These are phyloP conservation scores for Nidularia sp. DNA, from an alignment of 768 basidiomycete species.

Conservation along the genomic window DNA sequence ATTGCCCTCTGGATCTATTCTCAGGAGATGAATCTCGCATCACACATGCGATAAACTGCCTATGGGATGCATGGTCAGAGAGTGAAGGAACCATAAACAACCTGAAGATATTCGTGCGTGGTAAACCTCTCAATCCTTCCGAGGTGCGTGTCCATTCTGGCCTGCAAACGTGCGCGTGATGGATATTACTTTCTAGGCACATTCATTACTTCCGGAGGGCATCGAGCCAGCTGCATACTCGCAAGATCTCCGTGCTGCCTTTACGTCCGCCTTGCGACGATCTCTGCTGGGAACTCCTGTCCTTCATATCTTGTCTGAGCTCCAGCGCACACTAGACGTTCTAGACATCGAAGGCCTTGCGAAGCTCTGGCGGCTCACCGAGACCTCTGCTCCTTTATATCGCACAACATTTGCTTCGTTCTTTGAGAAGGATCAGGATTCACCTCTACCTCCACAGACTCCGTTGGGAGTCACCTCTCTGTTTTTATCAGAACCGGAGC, in stretches of 20 bases:
- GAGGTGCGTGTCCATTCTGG: conserved; percentile 37
- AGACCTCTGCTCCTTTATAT: conserved; percentile 17
- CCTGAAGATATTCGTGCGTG: conserved; percentile 72
- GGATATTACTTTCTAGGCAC: conserved; percentile 12
- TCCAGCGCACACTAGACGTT: conserved; percentile 76
- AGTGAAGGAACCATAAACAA: conserved; percentile 74
- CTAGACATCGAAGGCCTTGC: conserved; percentile 84
- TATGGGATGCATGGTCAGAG: conserved; percentile 72
- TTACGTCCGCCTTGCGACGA: conserved; percentile 46
- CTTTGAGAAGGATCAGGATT: conserved; percentile 8
- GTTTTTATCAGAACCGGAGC: conserved; percentile 37
- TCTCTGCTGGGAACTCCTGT: conserved; percentile 47
- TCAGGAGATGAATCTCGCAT: conserved; percentile 65
- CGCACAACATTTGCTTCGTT: conserved; percentile 14
- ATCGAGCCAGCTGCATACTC: conserved; percentile 7
- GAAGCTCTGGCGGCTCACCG: conserved; percentile 33
- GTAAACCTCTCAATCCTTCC: conserved; percentile 51
- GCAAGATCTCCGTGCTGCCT: conserved; percentile 38
- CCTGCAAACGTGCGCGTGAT: no score
- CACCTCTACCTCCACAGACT: conserved; percentile 13
- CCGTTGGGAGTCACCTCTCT: conserved; percentile 27
- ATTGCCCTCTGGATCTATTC: conserved; percentile 91
- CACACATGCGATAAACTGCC: conserved; percentile 53
- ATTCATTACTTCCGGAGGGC: conserved; percentile 19
- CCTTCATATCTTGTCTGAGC: conserved; percentile 45